Evolutionary conservation across 371 early-diverging fungal species (phyloP).

Genomic region (Mortierella sp.): DNA sequence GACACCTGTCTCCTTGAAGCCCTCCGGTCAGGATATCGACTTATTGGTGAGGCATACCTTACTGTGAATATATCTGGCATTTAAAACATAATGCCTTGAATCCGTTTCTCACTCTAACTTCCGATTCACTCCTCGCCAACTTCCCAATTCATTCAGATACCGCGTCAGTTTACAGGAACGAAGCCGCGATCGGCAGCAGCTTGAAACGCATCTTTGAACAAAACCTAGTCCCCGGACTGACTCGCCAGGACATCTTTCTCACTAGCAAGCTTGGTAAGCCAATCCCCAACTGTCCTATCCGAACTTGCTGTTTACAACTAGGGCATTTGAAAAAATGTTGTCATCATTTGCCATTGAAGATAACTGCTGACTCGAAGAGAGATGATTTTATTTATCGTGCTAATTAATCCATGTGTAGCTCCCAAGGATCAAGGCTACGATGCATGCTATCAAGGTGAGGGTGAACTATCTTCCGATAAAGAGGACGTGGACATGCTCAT

Average conservation of each 20-base stretch:
- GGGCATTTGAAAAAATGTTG: neutral
- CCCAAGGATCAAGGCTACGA: slow-evolving; percentile 89
- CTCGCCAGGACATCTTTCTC: slow-evolving; percentile 92
- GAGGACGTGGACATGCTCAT: no score
- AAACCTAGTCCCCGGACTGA: slow-evolving; percentile 63
- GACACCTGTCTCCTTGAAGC: slow-evolving; percentile 69
- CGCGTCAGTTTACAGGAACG: slow-evolving; percentile 90
- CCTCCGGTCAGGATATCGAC: slow-evolving; percentile 75
- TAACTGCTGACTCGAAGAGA: no score
- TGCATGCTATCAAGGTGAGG: slow-evolving; percentile 67
- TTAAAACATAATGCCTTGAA: neutral
- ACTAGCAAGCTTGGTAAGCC: slow-evolving; percentile 91
- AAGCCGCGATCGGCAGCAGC: slow-evolving; percentile 82
- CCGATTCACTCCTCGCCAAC: no score
- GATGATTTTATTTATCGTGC: neutral
- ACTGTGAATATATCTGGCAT: neutral
- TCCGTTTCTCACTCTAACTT: neutral
- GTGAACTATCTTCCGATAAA: neutral
- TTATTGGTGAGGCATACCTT: slow-evolving; percentile 69
- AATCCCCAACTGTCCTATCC: neutral
- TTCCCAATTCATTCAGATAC: slow-evolving; percentile 64
- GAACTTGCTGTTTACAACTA: neutral
- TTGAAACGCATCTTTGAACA: slow-evolving; percentile 74
- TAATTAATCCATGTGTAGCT: slow-evolving; percentile 58
- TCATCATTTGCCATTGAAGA: neutral